phyloP scores from a whole-genome alignment of 768 basidiomycete genomes.

The Mycena albidolilacea region DNA sequence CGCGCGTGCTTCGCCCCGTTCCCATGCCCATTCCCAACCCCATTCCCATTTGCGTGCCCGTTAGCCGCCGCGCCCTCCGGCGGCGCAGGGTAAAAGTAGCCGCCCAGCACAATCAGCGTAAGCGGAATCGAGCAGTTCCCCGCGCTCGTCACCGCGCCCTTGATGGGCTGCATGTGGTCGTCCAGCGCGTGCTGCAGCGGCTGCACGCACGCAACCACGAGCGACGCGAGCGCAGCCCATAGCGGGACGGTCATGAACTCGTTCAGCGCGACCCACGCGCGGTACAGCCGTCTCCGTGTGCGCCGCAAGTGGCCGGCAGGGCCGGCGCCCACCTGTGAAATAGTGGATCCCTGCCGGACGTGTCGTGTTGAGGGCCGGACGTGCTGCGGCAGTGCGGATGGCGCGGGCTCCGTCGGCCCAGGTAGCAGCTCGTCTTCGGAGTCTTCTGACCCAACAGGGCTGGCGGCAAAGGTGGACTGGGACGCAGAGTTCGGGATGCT shows the following conservation, averaged over 20 bases:
- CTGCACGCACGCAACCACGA: constrained; percentile 82
- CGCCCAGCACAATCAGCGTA: constrained; percentile 92
- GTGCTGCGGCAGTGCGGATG: constrained; percentile 1
- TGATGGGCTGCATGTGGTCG: constrained; percentile 73
- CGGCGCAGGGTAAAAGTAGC: constrained; percentile 82
- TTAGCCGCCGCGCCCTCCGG: constrained; percentile 13
- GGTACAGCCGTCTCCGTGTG: constrained; percentile 43
- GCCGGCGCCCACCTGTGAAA: constrained; percentile 13
- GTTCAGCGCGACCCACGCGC: constrained; percentile 61
- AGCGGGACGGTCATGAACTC: constrained; percentile 93
- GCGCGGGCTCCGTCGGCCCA: constrained; percentile 1
- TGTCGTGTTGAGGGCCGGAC: constrained; percentile 14
- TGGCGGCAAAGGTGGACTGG: constrained; percentile 39
- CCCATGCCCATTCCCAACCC: not conserved
- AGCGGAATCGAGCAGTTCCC: constrained; percentile 90
- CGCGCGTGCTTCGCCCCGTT: not conserved
- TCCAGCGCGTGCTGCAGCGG: constrained; percentile 83
- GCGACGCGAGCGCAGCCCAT: constrained; percentile 81
- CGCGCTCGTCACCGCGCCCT: constrained; percentile 74
- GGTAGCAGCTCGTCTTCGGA: constrained; percentile 42
- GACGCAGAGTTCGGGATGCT: constrained; percentile 38
- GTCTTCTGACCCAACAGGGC: constrained; percentile 40
- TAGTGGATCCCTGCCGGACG: constrained; percentile 25
- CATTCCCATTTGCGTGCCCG: constrained; percentile 9
- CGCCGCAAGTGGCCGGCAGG: constrained; percentile 38